Percentiles rank a stretch among this genome's conserved stretches.
Conservation (phyloP, 2,329 filamentous ascomycete genomes). For the Tolypocladium inflatum region DNA sequence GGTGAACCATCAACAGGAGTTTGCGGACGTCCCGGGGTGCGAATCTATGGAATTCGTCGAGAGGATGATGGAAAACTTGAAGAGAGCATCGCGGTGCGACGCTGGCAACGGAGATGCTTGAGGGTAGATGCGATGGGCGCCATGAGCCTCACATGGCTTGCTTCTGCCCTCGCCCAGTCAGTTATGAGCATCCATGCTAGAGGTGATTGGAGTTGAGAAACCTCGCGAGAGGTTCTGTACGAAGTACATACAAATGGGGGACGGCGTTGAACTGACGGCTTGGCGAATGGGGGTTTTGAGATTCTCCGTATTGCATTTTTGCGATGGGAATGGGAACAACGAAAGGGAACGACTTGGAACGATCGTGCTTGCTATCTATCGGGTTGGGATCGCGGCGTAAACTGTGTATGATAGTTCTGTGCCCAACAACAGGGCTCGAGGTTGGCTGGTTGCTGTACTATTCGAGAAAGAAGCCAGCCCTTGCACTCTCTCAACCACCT, state of each 20-base stretch:
- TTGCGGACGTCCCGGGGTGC: conserved; percentile 30
- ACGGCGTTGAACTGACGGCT: conserved; percentile 1
- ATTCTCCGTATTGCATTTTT: background rate
- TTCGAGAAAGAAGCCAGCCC: background rate
- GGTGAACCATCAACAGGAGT: conserved; percentile 16
- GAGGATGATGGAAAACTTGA: conserved; percentile 42
- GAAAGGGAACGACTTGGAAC: background rate
- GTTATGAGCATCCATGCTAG: background rate
- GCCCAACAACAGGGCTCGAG: background rate
- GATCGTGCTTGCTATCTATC: background rate
- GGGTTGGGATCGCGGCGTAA: background rate
- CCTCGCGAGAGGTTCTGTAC: background rate
- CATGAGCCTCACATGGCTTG: background rate
- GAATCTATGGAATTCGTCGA: conserved; percentile 41
- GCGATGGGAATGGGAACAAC: background rate
- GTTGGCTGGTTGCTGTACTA: too few relatives aligned
- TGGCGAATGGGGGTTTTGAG: conserved; percentile 1
- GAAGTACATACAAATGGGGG: background rate
- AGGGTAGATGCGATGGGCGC: background rate
- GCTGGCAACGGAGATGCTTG: background rate
- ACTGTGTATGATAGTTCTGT: background rate
- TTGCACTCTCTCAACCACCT: background rate
- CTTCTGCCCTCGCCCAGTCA: background rate
- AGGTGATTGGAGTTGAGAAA: background rate
- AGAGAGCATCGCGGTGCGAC: conserved; percentile 23